phyloP scores from a whole-genome alignment of 2,329 filamentous ascomycete genomes.

The Didymella glomerata region DNA sequence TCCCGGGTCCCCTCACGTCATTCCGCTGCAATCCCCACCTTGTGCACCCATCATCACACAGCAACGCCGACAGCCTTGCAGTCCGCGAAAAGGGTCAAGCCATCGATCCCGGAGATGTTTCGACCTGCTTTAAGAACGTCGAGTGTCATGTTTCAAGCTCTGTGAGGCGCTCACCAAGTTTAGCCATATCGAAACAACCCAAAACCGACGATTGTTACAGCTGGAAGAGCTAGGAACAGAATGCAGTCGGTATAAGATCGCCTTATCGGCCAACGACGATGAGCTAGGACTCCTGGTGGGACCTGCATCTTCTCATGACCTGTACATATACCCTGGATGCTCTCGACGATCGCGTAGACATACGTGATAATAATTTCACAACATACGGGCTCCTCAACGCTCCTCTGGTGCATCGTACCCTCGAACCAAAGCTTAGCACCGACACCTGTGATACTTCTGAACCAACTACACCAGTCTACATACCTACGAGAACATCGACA shows the following conservation, averaged over 20 bases:
- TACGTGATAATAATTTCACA: conserved; percentile 15
- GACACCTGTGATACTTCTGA: conserved; percentile 12
- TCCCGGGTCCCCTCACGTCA: conserved; percentile 21
- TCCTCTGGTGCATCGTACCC: conserved; percentile 7
- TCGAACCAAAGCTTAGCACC: conserved; percentile 8
- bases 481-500: conserved; percentile 5
- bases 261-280: conserved; percentile 1
- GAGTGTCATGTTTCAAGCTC: conserved; percentile 12
- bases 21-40: conserved; percentile 15
- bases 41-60: conserved; percentile 1
- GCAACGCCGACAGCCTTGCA: not conserved
- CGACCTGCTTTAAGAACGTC: not conserved
- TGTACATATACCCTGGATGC: conserved; percentile 15
- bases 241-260: conserved; percentile 18
- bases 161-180: conserved; percentile 11
- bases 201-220: conserved; percentile 19
- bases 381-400: conserved; percentile 16
- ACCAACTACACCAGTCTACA: conserved; percentile 19
- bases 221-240: conserved; percentile 15
- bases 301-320: conserved; percentile 17
- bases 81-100: not conserved
- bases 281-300: conserved; percentile 20
- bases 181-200: conserved; percentile 18
- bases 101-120: not conserved
- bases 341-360: conserved; percentile 19